Base-by-base conservation (phyloP, 345 rosid genomes). In the Psidium guajava region DNA sequence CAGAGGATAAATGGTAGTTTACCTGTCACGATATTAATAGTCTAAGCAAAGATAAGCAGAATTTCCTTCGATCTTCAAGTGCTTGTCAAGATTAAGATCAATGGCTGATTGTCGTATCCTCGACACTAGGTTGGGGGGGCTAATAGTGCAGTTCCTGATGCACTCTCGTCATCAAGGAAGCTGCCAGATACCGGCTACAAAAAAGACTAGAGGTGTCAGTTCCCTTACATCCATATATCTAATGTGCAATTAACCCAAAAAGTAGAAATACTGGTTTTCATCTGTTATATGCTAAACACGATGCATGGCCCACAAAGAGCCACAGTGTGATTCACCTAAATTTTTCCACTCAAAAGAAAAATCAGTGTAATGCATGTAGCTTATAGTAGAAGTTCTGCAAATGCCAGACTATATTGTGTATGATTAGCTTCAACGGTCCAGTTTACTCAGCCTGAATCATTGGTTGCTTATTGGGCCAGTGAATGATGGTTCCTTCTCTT, bases 131-230 rank as follows among this genome's bases (percentile, higher is more conserved):
- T 82, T 75, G 94, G 85, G 55, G 89, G 89, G 83, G 90, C 90
- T 82, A 95, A 87, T 82, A 92, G 88, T 44, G 91, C 89, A 83
- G 90, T 88, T 89, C 91, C 95, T 9, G 93, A 86, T 40, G 92
- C 91, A 87, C 87, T 91, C 32, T 92, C 93, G 0, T 86, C 90
- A 10, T 92, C 98, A 81, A 95, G 97, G 87, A 93, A 94, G 91
- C 89, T 89, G 90, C 92, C 91, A 83, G 95, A 90, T 84, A 91
- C 87, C 28, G 93, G 91, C 99, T 95, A 95, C 85, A 92, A 28
- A 53, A 42, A 75, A 75, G 82, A 61, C 47, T 53, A 80, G 81
- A 84, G 80, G 61, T 54, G 86, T 52, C 81, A 83, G 81, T 87
- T 58, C 52, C 49, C 57, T 64, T 36, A 69, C 77, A 69, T 15